Percentiles rank a stretch among this genome's conserved stretches.
Conservation (phyloP, 805 yeast species). For the Ogataea pignaliae region DNA sequence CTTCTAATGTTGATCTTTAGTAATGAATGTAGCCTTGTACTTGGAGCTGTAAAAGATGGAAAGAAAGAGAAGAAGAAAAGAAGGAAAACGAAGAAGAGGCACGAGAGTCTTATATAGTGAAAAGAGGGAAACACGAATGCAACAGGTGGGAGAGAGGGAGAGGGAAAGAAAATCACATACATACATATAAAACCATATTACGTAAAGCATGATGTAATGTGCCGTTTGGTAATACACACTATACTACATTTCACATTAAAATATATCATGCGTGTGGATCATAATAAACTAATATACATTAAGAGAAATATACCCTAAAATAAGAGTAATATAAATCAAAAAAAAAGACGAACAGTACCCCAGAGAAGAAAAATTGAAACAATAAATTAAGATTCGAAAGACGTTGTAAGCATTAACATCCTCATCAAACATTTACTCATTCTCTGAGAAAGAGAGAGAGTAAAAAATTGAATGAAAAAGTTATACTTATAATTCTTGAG, state of each 20-base stretch:
- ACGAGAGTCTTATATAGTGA: neutral
- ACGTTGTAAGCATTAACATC: too few species aligned
- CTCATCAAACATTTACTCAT: too few species aligned
- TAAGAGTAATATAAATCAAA: neutral
- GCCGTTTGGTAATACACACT: neutral
- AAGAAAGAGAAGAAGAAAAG: neutral
- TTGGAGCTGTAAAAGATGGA: neutral
- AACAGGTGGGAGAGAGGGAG: too few species aligned
- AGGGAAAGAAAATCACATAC: too few species aligned
- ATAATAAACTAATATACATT: slow-evolving; percentile 23
- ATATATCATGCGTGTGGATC: too few species aligned
- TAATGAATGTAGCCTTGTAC: slow-evolving; percentile 1
- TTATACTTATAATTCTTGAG: slow-evolving; percentile 48
- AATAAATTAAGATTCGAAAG: too few species aligned
- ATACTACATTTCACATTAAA: too few species aligned
- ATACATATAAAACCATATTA: neutral
- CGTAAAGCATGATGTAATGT: too few species aligned
- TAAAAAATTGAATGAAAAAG: neutral
- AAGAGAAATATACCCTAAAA: slow-evolving; percentile 7
- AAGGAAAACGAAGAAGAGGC: neutral
- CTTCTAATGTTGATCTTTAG: neutral
- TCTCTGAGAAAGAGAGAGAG: neutral
- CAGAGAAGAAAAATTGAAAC: slow-evolving; percentile 1
- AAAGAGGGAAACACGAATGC: too few species aligned
- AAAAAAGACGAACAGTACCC: slow-evolving; percentile 1